phyloP scores from a whole-genome alignment of 352 stramenopile genomes.

The Phytophthora cactorum region DNA sequence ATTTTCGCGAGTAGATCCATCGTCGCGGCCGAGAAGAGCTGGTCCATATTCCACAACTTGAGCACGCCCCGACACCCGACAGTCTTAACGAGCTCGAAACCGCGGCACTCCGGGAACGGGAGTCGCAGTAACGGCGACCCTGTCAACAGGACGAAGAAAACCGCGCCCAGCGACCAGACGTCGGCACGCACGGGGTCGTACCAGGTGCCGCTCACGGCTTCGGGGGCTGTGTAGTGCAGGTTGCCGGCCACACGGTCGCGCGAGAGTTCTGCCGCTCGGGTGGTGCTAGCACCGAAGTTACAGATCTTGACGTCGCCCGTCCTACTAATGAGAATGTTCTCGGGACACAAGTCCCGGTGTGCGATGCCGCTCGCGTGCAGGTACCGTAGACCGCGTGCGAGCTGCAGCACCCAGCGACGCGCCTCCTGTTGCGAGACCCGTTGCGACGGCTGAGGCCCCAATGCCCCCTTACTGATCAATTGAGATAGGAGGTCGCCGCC shows the following conservation, averaged over 20 bases:
- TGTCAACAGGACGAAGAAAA: slow-evolving; percentile 79
- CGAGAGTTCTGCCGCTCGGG: slow-evolving; percentile 28
- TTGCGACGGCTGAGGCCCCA: slow-evolving; percentile 12
- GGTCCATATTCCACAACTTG: slow-evolving; percentile 52
- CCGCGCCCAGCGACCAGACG: slow-evolving; percentile 73
- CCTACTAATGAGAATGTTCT: slow-evolving; percentile 56
- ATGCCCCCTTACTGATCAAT: slow-evolving; percentile 28
- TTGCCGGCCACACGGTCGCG: slow-evolving; percentile 52
- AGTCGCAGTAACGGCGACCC: slow-evolving; percentile 58
- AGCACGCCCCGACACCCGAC: slow-evolving; percentile 54
- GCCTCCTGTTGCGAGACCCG: slow-evolving; percentile 46
- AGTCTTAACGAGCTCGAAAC: slow-evolving; percentile 49
- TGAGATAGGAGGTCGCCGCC: slow-evolving; percentile 56
- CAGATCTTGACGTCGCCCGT: slow-evolving; percentile 54
- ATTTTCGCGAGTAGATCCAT: slow-evolving; percentile 52
- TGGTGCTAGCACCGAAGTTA: slow-evolving; percentile 64
- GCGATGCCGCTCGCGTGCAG: slow-evolving; percentile 53
- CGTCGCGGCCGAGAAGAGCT: slow-evolving; percentile 44
- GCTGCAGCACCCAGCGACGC: slow-evolving; percentile 48
- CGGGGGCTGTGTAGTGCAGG: slow-evolving; percentile 70
- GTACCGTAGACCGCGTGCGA: slow-evolving; percentile 48
- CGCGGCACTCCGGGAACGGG: slow-evolving; percentile 48
- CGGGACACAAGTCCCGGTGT: slow-evolving; percentile 60
- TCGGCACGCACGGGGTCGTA: slow-evolving; percentile 71
- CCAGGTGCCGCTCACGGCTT: slow-evolving; percentile 46